Evolutionary conservation across 2,329 filamentous ascomycete species (phyloP).

Genomic region (Penicillium brevicompactum): DNA sequence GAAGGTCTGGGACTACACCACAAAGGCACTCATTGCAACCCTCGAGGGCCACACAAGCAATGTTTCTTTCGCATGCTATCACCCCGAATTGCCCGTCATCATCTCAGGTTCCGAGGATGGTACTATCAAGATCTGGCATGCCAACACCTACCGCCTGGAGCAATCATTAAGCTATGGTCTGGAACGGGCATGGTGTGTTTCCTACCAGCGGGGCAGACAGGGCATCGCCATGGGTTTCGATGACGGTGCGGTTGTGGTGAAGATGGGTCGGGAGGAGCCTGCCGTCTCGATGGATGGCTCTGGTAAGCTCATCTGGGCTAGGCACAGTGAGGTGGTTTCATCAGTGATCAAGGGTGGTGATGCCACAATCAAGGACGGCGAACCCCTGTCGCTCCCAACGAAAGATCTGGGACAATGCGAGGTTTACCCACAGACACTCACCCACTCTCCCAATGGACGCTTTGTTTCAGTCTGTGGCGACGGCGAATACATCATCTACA

Average conservation of each 20-base stretch:
- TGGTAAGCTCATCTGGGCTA: constrained; percentile 94
- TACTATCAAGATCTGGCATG: constrained; percentile 97
- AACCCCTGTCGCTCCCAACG: constrained; percentile 79
- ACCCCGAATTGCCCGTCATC: constrained; percentile 94
- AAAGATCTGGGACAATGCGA: constrained; percentile 97
- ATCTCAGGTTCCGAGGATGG: constrained; percentile 98
- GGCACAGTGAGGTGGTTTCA: constrained; percentile 92
- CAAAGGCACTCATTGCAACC: constrained; percentile 93
- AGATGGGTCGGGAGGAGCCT: constrained; percentile 95
- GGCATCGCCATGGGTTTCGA: constrained; percentile 95
- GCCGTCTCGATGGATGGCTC: constrained; percentile 96
- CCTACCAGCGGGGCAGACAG: constrained; percentile 92
- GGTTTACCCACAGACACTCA: constrained; percentile 90
- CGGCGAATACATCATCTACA: constrained; percentile 99
- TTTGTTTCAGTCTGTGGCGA: constrained; percentile 91
- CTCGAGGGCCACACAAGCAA: constrained; percentile 97
- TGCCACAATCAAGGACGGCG: constrained; percentile 80
- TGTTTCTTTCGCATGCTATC: constrained; percentile 96
- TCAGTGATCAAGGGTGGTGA: constrained; percentile 94
- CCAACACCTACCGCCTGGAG: constrained; percentile 94
- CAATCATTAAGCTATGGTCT: constrained; percentile 95
- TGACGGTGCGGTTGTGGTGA: constrained; percentile 95
- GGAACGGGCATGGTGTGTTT: constrained; percentile 96
- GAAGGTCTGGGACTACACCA: constrained; percentile 99
- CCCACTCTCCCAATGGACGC: constrained; percentile 93